Evolutionary conservation across 768 basidiomycete species (phyloP), one percentile per base, ranked within the genome.

Genomic region (Phylloporus arenicola): DNA sequence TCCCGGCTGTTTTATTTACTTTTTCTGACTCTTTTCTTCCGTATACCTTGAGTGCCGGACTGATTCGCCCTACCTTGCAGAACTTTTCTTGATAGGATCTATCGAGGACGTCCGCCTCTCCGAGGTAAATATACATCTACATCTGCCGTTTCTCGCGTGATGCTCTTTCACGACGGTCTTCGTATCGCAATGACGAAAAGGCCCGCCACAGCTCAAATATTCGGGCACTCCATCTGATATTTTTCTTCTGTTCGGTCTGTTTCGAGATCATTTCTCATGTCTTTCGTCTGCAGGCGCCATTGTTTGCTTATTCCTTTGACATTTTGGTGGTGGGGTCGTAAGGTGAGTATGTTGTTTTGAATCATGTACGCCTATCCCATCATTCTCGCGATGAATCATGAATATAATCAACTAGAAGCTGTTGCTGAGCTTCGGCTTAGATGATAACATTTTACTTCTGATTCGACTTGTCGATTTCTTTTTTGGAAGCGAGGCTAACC

Each of bases 191-290:
- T 88, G 86, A 83, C 88, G 88, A 90, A 90, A 86, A 64, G 80
- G 88, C 88, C 88, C 87, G 88, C 83, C 83, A 87, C 82, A 90
- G 88, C 88, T 90, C 88, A 89, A 76, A 39, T 55, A 61, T 40
- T 68, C 85, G 88, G 88, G 86, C 86, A 73, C 81, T 86, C 82
- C 71, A 40, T 55, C 86, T 88, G 85, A 88, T 72, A 4, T 39
- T 48, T 54, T 58, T 59, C 51, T 44, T 47, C 53, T 22, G 14
- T 9, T n/a, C 2, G 1, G 34, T 34, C 6, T 4, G 1, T 39
- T 11, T 24, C 11, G 3, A 30, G 42, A 27, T 19, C 12, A n/a
- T 24, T 24, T 9, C 48, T 62, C 14, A 53, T 38, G 4, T 37
- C 2, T 4, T 22, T 4, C 3, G 6, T 46, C 8, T 40, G 4